Conservation (phyloP, 495 filamentous ascomycete genomes). For the Darksidea phi region DNA sequence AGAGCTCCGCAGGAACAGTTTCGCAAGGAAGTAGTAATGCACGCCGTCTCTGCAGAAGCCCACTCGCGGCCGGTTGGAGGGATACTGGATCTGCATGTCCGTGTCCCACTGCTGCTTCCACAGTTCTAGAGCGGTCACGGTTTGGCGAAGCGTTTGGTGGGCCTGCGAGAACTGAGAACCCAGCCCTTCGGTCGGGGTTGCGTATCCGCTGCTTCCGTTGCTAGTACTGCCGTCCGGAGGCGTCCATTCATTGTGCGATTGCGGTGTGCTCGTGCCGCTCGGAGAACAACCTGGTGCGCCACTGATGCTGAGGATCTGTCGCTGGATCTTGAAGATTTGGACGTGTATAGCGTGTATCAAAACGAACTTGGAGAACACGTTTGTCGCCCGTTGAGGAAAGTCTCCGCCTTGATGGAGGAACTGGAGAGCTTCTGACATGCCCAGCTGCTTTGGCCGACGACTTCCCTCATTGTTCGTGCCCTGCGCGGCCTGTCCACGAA, state of each 20-base stretch:
- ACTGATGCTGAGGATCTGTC: constrained; percentile 13
- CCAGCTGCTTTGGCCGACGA: constrained; percentile 57
- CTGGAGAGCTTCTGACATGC: constrained; percentile 55
- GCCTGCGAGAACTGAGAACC: constrained; percentile 37
- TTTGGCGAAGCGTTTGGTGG: constrained; percentile 43
- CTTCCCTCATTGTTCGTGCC: constrained; percentile 57
- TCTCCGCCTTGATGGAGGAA: constrained; percentile 52
- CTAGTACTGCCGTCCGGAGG: constrained; percentile 40
- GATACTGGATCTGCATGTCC: constrained; percentile 63
- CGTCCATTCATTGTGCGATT: constrained; percentile 53
- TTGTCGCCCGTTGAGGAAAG: constrained; percentile 58
- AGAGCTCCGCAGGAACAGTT: constrained; percentile 50
- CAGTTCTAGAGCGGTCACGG: constrained; percentile 55
- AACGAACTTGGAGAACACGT: constrained; percentile 67
- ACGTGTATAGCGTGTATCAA: constrained; percentile 61
- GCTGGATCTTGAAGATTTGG: constrained; percentile 29
- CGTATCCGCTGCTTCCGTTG: constrained; percentile 48
- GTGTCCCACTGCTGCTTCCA: constrained; percentile 66
- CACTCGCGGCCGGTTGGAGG: constrained; percentile 53
- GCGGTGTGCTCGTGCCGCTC: constrained; percentile 47
- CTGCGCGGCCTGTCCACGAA: constrained; percentile 51
- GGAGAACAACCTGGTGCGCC: constrained; percentile 27
- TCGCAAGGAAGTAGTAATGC: constrained; percentile 66
- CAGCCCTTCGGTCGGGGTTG: constrained; percentile 49
- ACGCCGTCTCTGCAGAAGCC: constrained; percentile 65